These are phyloP conservation scores for Aegle marmelos DNA, from an alignment of 345 rosid genomes.

Conservation along the genomic window DNA sequence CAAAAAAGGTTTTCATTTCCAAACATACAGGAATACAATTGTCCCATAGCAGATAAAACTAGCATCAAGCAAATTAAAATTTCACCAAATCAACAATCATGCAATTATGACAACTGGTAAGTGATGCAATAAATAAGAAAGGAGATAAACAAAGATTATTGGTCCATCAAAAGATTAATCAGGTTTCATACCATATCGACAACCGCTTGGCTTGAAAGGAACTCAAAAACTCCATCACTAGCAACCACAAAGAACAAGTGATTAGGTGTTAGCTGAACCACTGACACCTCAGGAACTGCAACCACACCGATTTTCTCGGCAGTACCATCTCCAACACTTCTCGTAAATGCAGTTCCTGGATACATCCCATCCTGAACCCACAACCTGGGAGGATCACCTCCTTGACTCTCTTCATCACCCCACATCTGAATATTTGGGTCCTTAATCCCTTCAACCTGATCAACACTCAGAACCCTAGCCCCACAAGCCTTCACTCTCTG, in stretches of 20 bases:
- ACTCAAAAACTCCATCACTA: slow-evolving; percentile 97
- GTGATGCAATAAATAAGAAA: background rate
- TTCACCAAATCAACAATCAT: slow-evolving; percentile 5
- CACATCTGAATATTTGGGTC: slow-evolving; percentile 79
- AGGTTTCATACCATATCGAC: slow-evolving; percentile 66
- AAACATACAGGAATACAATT: background rate
- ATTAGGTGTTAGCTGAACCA: slow-evolving; percentile 56
- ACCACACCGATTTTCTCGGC: slow-evolving; percentile 89
- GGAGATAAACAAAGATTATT: background rate
- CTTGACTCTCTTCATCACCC: slow-evolving; percentile 90
- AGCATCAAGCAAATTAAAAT: background rate
- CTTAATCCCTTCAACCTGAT: slow-evolving; percentile 93
- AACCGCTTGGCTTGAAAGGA: slow-evolving; percentile 85
- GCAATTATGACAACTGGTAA: background rate
- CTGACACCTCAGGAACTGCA: slow-evolving; percentile 77
- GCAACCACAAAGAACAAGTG: slow-evolving; percentile 89
- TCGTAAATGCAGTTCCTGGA: slow-evolving; percentile 95
- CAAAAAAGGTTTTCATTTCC: background rate
- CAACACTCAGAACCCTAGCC: slow-evolving; percentile 86
- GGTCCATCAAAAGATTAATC: background rate
- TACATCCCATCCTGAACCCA: slow-evolving; percentile 91
- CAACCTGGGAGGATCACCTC: slow-evolving; percentile 94
- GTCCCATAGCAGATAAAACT: background rate
- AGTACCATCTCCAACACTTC: slow-evolving; percentile 83
- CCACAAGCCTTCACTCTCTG: slow-evolving; percentile 91